A percentile compares a stretch with the other conserved stretches of the same genome.
Conservation (phyloP, 371 early-diverging fungal species). For the Rhizopus delemar region DNA sequence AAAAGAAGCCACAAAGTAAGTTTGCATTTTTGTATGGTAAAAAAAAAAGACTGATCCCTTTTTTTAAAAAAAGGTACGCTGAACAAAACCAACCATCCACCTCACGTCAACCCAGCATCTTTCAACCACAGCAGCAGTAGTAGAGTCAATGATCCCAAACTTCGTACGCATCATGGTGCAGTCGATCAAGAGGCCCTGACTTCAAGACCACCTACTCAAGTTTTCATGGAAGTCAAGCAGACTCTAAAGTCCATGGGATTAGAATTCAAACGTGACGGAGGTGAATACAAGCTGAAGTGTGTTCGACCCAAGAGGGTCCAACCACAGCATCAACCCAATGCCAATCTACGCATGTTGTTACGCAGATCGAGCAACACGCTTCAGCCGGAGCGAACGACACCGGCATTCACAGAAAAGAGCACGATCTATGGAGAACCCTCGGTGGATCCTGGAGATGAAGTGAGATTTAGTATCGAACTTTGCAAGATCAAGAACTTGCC, state of each 20-base stretch:
- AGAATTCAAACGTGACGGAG: slow-evolving; percentile 66
- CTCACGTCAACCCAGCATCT: neutral
- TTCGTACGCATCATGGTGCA: slow-evolving; percentile 78
- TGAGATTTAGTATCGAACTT: slow-evolving; percentile 85
- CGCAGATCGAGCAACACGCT: slow-evolving; percentile 30
- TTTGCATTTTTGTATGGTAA: neutral
- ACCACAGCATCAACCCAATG: neutral
- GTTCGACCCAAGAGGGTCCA: slow-evolving; percentile 51
- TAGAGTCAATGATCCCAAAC: slow-evolving; percentile 44
- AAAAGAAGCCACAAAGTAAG: slow-evolving; percentile 64
- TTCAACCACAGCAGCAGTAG: neutral
- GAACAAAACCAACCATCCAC: slow-evolving; percentile 12
- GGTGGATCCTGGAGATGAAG: slow-evolving; percentile 83
- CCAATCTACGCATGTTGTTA: slow-evolving; percentile 37
- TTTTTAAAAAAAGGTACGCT: slow-evolving; percentile 3
- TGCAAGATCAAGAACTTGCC: slow-evolving; percentile 87
- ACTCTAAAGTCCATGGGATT: slow-evolving; percentile 68
- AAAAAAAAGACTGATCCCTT: no score
- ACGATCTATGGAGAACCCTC: slow-evolving; percentile 88
- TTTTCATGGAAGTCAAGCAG: slow-evolving; percentile 69
- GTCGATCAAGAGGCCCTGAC: slow-evolving; percentile 78
- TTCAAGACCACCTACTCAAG: slow-evolving; percentile 68
- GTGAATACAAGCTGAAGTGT: slow-evolving; percentile 75
- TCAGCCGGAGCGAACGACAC: neutral
- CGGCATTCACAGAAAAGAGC: neutral